Base-by-base conservation (phyloP, 345 rosid genomes). In the Rhodamnia rubescens region DNA sequence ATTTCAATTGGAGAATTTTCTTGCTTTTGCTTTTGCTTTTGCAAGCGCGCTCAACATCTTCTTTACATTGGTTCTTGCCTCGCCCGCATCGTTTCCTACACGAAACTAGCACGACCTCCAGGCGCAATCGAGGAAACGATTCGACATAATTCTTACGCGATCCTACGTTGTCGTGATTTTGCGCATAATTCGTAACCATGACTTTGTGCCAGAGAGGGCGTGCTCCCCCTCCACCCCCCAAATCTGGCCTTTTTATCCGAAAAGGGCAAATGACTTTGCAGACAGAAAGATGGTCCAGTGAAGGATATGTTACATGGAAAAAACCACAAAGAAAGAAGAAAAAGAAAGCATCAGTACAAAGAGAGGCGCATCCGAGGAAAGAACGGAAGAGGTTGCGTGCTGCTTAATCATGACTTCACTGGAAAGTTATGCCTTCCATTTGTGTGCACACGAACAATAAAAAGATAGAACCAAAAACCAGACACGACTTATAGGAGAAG, bases 341-440 rank as follows among this genome's bases (percentile, higher is more conserved):
- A 36, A 26, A 83, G 78, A 57, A 11, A 53, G 84, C 61, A 78
- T 64, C 47, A 54, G 47, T 8, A 13, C 36, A 27, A 82, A 54
- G 50, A 54, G 84, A 82, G 82, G 92, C 82, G 92, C 82, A 89
- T 89, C 91, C 91, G 55, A 86, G 55, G 90, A 83, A 85, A 85
- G 87, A 32, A 82, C 0, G 47, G 47, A 18, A 36, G 80, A 69
- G 47, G 80, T 69, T 69, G 80, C 80, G 80, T 32, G 80, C 20
- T 69, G 26, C 80, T 69, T 69, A 69, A 69, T 69, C 80, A 69
- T 69, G 80, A 69, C 80, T 69, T 69, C 80, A 36, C 26, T 44
- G 47, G 80, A 61, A 61, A 61, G 75, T 61, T 15, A 61, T 29
- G 44, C 75, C 75, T 42, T 61, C 21, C 44, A 2, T 61, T 15